Base-by-base conservation (phyloP, 495 filamentous ascomycete genomes). In the Diplogelasinospora grovesii region DNA sequence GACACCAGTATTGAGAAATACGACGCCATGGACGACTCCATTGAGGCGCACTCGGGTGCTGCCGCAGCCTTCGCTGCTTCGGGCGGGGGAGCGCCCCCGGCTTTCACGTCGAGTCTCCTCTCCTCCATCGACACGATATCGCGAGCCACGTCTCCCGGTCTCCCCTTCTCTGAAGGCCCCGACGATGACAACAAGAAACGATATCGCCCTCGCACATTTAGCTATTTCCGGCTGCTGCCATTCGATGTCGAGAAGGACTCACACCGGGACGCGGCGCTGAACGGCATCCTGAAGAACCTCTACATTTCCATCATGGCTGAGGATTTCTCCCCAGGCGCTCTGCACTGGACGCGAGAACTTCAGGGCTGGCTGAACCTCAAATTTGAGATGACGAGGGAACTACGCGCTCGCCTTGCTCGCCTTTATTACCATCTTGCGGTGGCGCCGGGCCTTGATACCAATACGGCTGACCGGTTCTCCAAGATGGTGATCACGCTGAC, bases 291-390 rank as follows among this genome's bases (percentile, higher is more conserved):
- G 53, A 87, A 86, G 53, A 84, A 94, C 50, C 81, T 99, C 19
- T 97, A 94, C 56, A 82, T 95, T 54, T 74, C 89, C 20, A 75
- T 97, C 45, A 81, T 87, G 59, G 82, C 92, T 11, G 88, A 94
- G 23, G 93, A 99, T 60, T 97, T 97, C 62, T 77, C 82, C 36
- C 85, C 92, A 0, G 93, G 92, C 11, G 92, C 92, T 9, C 73
- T 94, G 15, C 89, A 97, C 63, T 99, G 93, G 93, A 96, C 92
- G 39, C 79, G 92, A 50, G 90, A 97, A 71, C 79, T 99, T 15
- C 77, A 87, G 56, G 88, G 84, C 65, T 99, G 92, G 93, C 71
- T 99, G 18, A 82, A 82, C 7, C 75, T 97, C 56, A 99, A 99
- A 66, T 99, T 96, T 57, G 93, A 97, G 64, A 85, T 92, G 42